phyloP scores from a whole-genome alignment of 441 rosid species.

The Daphne laureola region DNA sequence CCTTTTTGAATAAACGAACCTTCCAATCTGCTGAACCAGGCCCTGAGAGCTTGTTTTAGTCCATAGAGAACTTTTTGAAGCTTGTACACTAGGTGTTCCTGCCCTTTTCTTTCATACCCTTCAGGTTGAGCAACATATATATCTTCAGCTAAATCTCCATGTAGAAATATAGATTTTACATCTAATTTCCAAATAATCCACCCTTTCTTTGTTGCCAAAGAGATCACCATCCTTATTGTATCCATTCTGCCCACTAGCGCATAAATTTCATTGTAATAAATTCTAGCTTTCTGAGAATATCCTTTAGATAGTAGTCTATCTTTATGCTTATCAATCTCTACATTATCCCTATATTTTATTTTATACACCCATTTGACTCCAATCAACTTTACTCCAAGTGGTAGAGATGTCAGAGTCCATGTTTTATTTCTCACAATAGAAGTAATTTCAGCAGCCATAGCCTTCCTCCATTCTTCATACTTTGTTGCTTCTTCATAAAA shows the following conservation, averaged over 20 bases:
- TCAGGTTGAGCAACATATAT: neutral
- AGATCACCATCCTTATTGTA: neutral
- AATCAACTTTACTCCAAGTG: neutral
- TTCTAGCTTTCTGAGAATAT: too few relatives aligned
- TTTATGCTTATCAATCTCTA: too few relatives aligned
- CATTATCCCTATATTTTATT: neutral
- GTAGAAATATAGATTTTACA: too few relatives aligned
- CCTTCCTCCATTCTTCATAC: neutral
- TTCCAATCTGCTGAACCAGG: neutral
- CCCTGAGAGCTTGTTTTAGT: too few relatives aligned
- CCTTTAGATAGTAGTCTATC: too few relatives aligned
- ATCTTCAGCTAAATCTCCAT: neutral
- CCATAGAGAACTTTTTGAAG: too few relatives aligned
- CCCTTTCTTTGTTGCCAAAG: neutral
- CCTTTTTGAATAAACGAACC: neutral
- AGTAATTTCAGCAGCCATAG: neutral
- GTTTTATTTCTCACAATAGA: neutral
- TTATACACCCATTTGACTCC: constrained; percentile 2
- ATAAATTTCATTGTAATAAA: neutral
- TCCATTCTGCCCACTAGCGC: neutral
- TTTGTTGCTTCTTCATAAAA: neutral
- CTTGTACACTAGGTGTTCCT: neutral
- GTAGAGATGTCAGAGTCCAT: neutral
- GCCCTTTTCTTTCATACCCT: neutral
- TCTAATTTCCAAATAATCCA: too few relatives aligned